Evolutionary conservation across 495 filamentous ascomycete genomes (phyloP), one percentile per base, ranked within the genome.

Genomic region (Bryoglossum gracile): DNA sequence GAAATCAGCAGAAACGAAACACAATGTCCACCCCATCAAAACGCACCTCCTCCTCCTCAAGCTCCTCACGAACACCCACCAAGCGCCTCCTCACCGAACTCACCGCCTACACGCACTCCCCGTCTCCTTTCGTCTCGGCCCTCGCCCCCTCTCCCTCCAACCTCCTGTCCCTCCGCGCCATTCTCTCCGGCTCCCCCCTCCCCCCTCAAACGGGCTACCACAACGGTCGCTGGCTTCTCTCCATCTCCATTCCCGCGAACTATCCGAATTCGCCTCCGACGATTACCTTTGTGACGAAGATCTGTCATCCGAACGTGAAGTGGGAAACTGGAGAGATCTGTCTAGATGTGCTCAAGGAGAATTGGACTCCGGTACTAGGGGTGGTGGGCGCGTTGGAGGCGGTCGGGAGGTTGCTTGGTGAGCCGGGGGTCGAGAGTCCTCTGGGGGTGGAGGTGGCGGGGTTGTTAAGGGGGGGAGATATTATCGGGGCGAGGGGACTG

Each of bases 241-340:
- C 66, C 64, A 87, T 98, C 68, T 57, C 62, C 43, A 76, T 96
- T 57, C 91, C 92, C 0, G 50, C 75, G 0, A 80, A 73, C 40
- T 97, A 98, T 70, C 92, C 92, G 0, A 69, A 81, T 30, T 51
- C 74, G 2, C 86, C 92, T 6, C 92, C 92, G 0, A 71, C 65
- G 9, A 84, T 97, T 52, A 70, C 55, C 34, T 98, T 98, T 70
- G 65, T 71, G 1, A 97, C 88, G 22, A 77, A 76, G 40, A 80
- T 92, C 55, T 89, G 84, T 57, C 90, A 95, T 66, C 82, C 91
- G 8, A 95, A 95, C 67, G 76, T 96, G 19, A 73, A 75, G 49
- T 82, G 88, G 60, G 70, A 78, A 54, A 89, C 82, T 3, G 92
- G 92, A 57, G 87, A 95, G 63, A 92, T 98, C 62, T 97, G 92